Base-by-base conservation (phyloP, 306 rosid genomes). In the Vicia villosa region DNA sequence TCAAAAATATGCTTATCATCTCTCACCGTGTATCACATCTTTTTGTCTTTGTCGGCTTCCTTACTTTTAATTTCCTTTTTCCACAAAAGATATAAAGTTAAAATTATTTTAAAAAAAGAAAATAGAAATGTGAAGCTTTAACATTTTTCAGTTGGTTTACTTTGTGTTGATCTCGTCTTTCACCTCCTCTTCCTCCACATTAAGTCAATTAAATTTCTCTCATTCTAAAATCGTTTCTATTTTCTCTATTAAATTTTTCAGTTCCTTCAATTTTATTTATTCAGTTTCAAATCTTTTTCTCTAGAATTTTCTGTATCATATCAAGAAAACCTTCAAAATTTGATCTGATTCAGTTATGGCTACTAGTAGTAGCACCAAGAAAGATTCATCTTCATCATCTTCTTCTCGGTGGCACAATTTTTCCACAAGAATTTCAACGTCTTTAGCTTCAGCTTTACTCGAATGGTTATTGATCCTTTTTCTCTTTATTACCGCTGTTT, bases 391-490 rank as follows among this genome's bases (percentile, higher is more conserved):
- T 0, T 49, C 52, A 32, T 79, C 83, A 55, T 76, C 85, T 61
- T 50, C 30, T 40, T 68, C 84, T 22, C 65, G 38, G 17, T 70
- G 70, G 45, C 83, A 28, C 17, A 77, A 28, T 36, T 68, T 63
- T 24, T 66, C 62, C 34, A 55, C 43, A 36, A 67, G 78, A 56
- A 49, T 83, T 17, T 10, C 78, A 28, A 45, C 73, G 7, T 76
- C 82, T 24, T 75, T 94, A 83, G 75, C 80, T 20, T 86, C 86
- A 14, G 97, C 99, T 78, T 36, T 87, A 62, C 85, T 81, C 6
- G 97, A 94, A 82, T 94, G 99, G 95, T 46, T 91, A n/a, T 81
- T 94, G 54, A 91, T 94, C 45, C 45, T 70, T 63, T 80, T 91
- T 63, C 82, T 94, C 69, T 81, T 94, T 66, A 17, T 79, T 15